phyloP scores from a whole-genome alignment of 2,329 filamentous ascomycete genomes.

The Claviceps maximensis region DNA sequence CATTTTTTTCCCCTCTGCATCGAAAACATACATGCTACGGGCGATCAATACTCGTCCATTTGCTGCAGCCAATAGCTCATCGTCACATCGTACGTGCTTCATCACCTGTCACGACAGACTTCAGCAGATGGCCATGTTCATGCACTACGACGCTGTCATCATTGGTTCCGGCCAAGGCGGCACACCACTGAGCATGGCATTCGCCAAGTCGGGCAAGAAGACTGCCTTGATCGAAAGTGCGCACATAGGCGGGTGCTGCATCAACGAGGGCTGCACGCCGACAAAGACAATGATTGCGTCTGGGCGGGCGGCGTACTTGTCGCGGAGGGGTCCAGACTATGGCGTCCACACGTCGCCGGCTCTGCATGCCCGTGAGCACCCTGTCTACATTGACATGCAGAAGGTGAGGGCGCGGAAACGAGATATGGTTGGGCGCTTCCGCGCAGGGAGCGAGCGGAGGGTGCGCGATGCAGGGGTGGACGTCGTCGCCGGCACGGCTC shows the following conservation, averaged over 20 bases:
- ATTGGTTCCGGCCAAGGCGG: conserved; percentile 41
- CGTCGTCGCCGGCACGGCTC: conserved; percentile 30
- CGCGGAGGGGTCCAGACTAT: conserved; percentile 28
- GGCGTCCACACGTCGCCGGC: conserved; percentile 21
- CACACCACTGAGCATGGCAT: conserved; percentile 33
- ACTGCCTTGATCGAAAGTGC: conserved; percentile 34
- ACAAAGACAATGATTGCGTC: conserved; percentile 45
- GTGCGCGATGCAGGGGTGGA: conserved; percentile 28
- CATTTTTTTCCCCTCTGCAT: no score
- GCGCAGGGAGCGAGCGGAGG: conserved; percentile 31
- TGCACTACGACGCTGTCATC: conserved; percentile 23
- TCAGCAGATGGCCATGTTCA: background rate
- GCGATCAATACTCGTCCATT: background rate
- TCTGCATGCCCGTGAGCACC: background rate
- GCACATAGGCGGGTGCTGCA: conserved; percentile 38
- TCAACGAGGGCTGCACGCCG: conserved; percentile 43
- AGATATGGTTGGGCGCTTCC: conserved; percentile 37
- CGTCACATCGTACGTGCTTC: background rate
- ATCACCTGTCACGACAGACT: background rate
- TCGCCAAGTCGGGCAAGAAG: conserved; percentile 29
- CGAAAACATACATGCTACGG: background rate
- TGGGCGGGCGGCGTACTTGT: conserved; percentile 33
- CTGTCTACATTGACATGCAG: conserved; percentile 30
- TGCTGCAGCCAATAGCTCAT: background rate
- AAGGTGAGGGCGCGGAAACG: conserved; percentile 38